phyloP scores from a whole-genome alignment of 805 yeast species.

The Metschnikowia colocasiae region DNA sequence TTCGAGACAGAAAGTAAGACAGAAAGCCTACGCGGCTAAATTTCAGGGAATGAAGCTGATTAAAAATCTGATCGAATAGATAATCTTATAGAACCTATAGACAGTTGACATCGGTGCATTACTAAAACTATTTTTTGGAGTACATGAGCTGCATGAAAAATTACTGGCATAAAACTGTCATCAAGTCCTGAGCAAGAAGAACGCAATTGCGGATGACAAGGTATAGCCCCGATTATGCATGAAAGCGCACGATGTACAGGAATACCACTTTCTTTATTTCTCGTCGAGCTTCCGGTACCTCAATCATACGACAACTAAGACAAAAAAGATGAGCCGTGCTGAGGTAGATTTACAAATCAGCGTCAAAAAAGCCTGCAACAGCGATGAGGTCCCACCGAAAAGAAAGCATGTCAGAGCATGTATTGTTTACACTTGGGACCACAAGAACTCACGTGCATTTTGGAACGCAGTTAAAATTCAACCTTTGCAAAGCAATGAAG shows the following conservation, averaged over 20 bases:
- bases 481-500: conserved; percentile 77
- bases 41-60: too few species aligned
- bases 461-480: conserved; percentile 79
- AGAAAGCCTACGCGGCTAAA: too few species aligned
- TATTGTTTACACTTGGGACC: conserved; percentile 96
- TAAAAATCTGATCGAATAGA: background rate
- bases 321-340: conserved; percentile 39
- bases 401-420: conserved; percentile 95
- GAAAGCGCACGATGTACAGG: background rate
- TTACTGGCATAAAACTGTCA: background rate
- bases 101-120: too few species aligned
- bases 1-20: too few species aligned
- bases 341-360: conserved; percentile 47
- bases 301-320: background rate
- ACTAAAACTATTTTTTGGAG: background rate
- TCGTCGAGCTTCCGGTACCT: conserved; percentile 6
- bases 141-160: background rate
- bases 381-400: conserved; percentile 90
- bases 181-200: background rate
- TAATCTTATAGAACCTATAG: background rate
- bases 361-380: conserved; percentile 78
- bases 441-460: conserved; percentile 74
- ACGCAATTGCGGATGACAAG: background rate
- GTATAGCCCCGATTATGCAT: conserved; percentile 2
- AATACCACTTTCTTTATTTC: background rate